Evolutionary conservation across 805 yeast genomes (phyloP).

Genomic region (Wickerhamomyces chambardii): DNA sequence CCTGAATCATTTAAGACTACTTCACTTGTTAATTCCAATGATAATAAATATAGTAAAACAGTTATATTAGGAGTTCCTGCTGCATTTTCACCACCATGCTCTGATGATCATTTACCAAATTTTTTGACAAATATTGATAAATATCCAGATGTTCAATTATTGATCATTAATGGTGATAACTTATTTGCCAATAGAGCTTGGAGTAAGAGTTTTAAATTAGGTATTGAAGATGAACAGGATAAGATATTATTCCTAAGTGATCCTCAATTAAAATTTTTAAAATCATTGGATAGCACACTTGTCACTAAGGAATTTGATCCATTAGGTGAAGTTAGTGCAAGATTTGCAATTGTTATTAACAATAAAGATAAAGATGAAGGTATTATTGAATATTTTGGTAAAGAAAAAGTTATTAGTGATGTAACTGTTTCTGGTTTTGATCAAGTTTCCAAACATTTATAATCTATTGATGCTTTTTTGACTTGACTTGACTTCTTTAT

Average conservation of each 20-base stretch:
- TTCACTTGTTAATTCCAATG: conserved; percentile 16
- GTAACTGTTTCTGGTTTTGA: conserved; percentile 28
- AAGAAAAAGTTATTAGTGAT: conserved; percentile 25
- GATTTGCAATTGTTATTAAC: conserved; percentile 62
- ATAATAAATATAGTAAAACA: conserved; percentile 30
- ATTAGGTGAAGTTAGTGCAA: conserved; percentile 36
- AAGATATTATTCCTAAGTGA: conserved; percentile 53
- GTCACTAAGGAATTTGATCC: conserved; percentile 44
- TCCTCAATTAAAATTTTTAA: conserved; percentile 47
- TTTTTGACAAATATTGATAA: conserved; percentile 29
- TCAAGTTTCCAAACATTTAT: conserved; percentile 20
- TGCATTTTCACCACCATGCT: conserved; percentile 80
- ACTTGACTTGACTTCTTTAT: no score
- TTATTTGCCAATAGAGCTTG: conserved; percentile 65
- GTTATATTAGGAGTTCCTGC: conserved; percentile 75
- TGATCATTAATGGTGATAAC: conserved; percentile 57
- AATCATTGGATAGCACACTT: conserved; percentile 40
- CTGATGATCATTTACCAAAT: conserved; percentile 61
- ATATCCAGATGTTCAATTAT: conserved; percentile 43
- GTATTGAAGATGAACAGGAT: conserved; percentile 19
- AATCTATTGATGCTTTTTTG: background rate
- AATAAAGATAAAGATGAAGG: no score
- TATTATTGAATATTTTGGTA: conserved; percentile 32
- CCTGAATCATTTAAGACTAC: conserved; percentile 20
- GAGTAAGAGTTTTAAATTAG: conserved; percentile 33